Percentiles rank a stretch among this genome's conserved stretches.
Conservation (phyloP, 805 yeast genomes). For the Cyberlindnera samutprakarnensis region DNA sequence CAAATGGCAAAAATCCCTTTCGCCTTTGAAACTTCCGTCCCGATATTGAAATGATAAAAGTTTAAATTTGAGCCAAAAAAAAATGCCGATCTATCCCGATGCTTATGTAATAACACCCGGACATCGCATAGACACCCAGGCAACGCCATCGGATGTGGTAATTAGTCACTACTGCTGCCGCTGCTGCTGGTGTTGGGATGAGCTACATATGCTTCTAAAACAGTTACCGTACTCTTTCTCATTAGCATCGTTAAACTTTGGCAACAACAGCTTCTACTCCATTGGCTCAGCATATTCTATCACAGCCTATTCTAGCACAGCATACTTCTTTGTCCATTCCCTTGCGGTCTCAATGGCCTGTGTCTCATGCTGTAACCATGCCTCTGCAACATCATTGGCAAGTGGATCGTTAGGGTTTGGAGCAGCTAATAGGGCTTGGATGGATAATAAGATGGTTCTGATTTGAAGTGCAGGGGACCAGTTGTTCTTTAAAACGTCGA, state of each 20-base stretch:
- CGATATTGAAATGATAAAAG: too few species aligned
- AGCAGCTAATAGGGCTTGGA: constrained; percentile 89
- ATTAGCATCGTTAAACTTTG: too few species aligned
- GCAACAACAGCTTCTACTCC: background rate
- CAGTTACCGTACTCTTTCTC: too few species aligned
- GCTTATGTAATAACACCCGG: too few species aligned
- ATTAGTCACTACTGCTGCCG: background rate
- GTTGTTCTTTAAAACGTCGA: constrained; percentile 88
- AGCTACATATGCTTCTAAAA: too few species aligned
- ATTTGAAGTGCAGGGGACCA: constrained; percentile 99
- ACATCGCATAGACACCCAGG: too few species aligned
- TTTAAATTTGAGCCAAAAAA: too few species aligned
- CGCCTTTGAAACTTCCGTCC: too few species aligned
- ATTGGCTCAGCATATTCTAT: background rate
- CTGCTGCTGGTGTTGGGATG: too few species aligned
- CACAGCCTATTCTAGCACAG: background rate
- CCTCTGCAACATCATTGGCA: constrained; percentile 96
- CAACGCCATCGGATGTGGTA: too few species aligned
- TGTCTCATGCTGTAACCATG: constrained; percentile 83
- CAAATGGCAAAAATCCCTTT: too few species aligned
- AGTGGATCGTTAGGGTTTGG: constrained; percentile 98
- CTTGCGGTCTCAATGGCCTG: constrained; percentile 75
- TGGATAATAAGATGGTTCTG: constrained; percentile 81
- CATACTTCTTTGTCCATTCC: constrained; percentile 29
- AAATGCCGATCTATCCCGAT: too few species aligned